Evolutionary conservation across 306 rosid genomes (phyloP), one percentile per base, ranked within the genome.

Genomic region (Spatholobus suberectus): DNA sequence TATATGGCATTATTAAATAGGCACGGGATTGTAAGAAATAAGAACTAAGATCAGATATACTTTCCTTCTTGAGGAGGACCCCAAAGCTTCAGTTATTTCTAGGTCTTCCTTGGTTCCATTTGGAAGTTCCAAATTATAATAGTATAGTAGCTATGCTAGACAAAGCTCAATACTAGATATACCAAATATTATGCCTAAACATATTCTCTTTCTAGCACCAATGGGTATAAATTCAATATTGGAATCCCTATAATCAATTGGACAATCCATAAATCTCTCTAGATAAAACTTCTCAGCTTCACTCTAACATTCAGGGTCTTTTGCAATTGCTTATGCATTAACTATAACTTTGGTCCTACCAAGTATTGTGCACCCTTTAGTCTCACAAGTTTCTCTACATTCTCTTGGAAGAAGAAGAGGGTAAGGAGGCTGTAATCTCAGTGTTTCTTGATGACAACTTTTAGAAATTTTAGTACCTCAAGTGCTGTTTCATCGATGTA

Each of bases 141-240:
- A 23, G 37, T 70, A 70, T 21, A 70, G 55, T 7, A 70, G 13
- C 10, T 70, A 57, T 70, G 57, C 75, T 21, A 70, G 75, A 23
- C 35, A 43, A 41, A 70, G 57, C 6, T 70, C 37, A 43, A 70
- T 12, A 12, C 0, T 23, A 21, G 13, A 23, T 24, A 3, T 17
- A 24, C 37, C 75, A 43, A 70, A 70, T 0, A 27, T 11, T 23
- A 70, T 70, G 0, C 37, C 57, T 1, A 57, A 57, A 13, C 75
- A 70, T 5, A 70, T 70, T 70, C 75, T 70, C 75, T 37, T 70
- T 70, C 55, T 57, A 43, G 55, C 57, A 41, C 75, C 75, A 43
- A 70, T 41, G 35, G 75, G 57, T 43, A 41, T 43, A 7, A 43
- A 17, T 6, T 70, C 54, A 5, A 5, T 0, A 41, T 69, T 43